A percentile compares a stretch with the other conserved stretches of the same genome.
Conservation (phyloP, 1,139 yeast species). For the Taphrina deformans region DNA sequence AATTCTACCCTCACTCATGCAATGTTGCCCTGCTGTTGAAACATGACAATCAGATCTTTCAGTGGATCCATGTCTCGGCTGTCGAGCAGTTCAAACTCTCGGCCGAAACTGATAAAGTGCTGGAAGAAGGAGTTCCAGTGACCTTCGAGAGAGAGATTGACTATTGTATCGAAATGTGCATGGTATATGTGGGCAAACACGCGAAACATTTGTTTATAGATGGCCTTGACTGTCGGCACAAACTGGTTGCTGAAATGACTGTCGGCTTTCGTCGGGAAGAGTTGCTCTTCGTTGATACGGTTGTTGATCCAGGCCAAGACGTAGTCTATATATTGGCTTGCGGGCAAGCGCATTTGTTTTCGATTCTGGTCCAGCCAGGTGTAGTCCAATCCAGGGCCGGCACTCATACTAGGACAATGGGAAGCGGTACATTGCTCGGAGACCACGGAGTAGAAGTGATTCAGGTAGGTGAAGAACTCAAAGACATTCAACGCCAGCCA, state of each 20-base stretch:
- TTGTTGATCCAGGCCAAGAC: slow-evolving; percentile 87
- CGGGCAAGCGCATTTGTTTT: slow-evolving; percentile 83
- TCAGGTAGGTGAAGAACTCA: slow-evolving; percentile 72
- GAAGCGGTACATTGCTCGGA: slow-evolving; percentile 8
- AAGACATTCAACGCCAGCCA: slow-evolving; percentile 94
- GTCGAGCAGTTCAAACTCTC: slow-evolving; percentile 80
- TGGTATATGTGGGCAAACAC: slow-evolving; percentile 95
- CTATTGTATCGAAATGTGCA: slow-evolving; percentile 87
- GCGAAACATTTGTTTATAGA: slow-evolving; percentile 87
- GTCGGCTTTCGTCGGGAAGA: slow-evolving; percentile 89
- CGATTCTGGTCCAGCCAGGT: slow-evolving; percentile 81
- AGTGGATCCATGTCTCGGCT: slow-evolving; percentile 77
- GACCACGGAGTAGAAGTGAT: slow-evolving; percentile 30
- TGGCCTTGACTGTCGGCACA: slow-evolving; percentile 77
- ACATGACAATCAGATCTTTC: slow-evolving; percentile 64
- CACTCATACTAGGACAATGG: slow-evolving; percentile 32
- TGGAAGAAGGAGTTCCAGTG: slow-evolving; percentile 98
- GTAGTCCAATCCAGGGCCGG: slow-evolving; percentile 60
- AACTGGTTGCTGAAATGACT: slow-evolving; percentile 83
- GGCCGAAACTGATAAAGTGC: slow-evolving; percentile 84
- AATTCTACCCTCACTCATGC: too few relatives aligned
- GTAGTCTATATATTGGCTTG: slow-evolving; percentile 86
- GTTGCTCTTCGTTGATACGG: slow-evolving; percentile 81
- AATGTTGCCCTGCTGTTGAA: slow-evolving; percentile 85
- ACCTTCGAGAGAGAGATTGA: slow-evolving; percentile 88